Base-by-base conservation (phyloP, 495 filamentous ascomycete genomes). In the Hypoxylon lienhwacheense region DNA sequence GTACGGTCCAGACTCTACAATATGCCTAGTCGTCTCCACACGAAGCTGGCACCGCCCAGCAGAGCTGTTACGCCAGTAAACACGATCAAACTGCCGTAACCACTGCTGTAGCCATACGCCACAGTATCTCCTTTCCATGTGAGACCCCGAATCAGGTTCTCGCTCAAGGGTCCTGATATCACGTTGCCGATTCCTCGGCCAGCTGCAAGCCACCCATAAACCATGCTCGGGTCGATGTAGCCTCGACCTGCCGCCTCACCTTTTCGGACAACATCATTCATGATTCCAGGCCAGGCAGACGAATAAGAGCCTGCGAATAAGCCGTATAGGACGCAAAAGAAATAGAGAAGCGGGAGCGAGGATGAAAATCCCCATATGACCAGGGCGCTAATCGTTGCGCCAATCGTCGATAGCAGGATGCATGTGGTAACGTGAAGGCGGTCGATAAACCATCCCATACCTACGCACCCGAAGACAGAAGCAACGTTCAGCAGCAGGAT, bases 251-350 rank as follows among this genome's bases (percentile, higher is more conserved):
- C 43, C 8, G 29, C 37, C 17, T 67, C 60, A 28, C 37, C 64
- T 43, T 67, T 65, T 32, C 53, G 54, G 6, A 53, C 34, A 4
- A 85, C 67, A 39, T 80, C 73, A 7, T 69, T 78, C 29, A 83
- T 77, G 25, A 83, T 73, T 1, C 78, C 83, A 1, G 79, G 72
- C 76, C 81, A 86, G 2, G 78, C 80, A 3, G 73, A 73, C 0
- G 74, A 77, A 55, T 80, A 85, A 0, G 81, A 78, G 24, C 85
- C 84, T 0, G 84, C 85, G 44, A 85, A 87, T 50, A 86, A 73
- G 1, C 85, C 86, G 66, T 86, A 88, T 1, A 78, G 61, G 7
- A 87, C 55, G 16, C 78, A 80, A 65, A 89, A 89, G 14, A 85
- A 55, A 43, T 76, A 78, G 4, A 89, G 73, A 24, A 81, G 66